Evolutionary conservation across 2,329 filamentous ascomycete genomes (phyloP), one percentile per base, ranked within the genome.

Genomic region (Amylocarpus encephaloides): DNA sequence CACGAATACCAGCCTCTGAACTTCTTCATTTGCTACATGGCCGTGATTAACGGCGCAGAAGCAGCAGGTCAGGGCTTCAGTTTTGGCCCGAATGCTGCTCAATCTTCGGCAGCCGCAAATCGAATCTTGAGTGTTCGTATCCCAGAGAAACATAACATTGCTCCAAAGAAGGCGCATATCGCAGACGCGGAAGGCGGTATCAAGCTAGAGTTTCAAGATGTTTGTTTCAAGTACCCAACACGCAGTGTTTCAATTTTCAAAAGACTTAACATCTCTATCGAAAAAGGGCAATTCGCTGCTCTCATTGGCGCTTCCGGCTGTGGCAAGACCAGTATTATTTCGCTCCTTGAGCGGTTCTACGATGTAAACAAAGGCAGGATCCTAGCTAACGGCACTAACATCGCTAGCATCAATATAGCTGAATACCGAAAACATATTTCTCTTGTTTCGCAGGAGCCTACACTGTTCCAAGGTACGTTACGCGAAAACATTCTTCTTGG

Each of bases 381-480:
- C 48, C 70, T 82, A 0, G 78, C 81, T 63, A 82, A 87, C 62
- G 79, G 75, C 5, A 70, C 72, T 45, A 75, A 84, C 58, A 79
- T 90, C 39, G 65, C 70, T 1, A 64, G 72, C 1, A 64, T 88
- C 46, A 78, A 83, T 49, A 73, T 85, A 0, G 73, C 74, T 52
- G 68, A 75, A 15, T 88, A 88, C 63, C 78, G 86, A 35, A 73
- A 74, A 49, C 69, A 79, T 32, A 72, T 90, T 11, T 83, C 83
- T 1, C 75, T 91, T 0, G 86, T 91, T 0, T 80, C 84, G 3
- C 86, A 91, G 66, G 86, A 91, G 63, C 77, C 86, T 6, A 83
- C 82, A 0, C 73, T 91, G 61, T 62, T 62, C 22, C 80, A 83
- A 64, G 75, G 77, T 11, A 80, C 80, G 1, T 74, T 89, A 16